These are phyloP conservation scores for Warburgia ugandensis DNA, from an alignment of 164 flowering plant genomes.

Conservation along the genomic window DNA sequence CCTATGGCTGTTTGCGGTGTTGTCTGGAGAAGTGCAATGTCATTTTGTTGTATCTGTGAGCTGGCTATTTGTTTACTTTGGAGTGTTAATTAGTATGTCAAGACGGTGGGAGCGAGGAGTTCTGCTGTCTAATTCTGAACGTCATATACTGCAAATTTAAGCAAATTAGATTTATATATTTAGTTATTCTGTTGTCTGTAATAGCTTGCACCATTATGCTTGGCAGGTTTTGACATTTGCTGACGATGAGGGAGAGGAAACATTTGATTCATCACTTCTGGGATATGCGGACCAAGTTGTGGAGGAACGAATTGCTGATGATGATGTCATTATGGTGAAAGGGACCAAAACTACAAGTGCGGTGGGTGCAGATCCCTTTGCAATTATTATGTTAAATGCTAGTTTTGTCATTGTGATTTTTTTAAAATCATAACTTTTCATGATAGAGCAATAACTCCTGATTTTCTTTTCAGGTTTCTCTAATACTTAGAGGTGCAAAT, in stretches of 20 bases:
- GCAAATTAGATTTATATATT: too few relatives aligned
- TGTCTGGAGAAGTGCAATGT: too few relatives aligned
- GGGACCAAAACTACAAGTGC: conserved; percentile 88
- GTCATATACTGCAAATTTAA: too few relatives aligned
- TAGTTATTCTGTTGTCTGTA: background rate
- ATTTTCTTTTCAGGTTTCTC: conserved; percentile 55
- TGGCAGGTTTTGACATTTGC: conserved; percentile 93
- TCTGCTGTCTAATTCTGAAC: too few relatives aligned
- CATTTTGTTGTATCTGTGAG: too few relatives aligned
- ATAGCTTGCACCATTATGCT: background rate
- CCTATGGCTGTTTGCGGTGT: too few relatives aligned
- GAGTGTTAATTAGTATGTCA: too few relatives aligned
- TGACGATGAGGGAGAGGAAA: conserved; percentile 99
- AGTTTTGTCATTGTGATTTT: background rate
- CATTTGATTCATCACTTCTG: conserved; percentile 82
- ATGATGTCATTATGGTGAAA: conserved; percentile 87
- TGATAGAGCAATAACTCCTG: background rate
- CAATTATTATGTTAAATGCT: background rate
- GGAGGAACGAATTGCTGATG: conserved; percentile 92
- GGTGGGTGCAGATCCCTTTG: conserved; percentile 34
- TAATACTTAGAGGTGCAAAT: conserved; percentile 96
- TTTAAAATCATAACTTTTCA: background rate
- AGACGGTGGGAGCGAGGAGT: too few relatives aligned
- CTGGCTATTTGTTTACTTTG: too few relatives aligned
- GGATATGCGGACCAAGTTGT: conserved; percentile 93